These are phyloP conservation scores for Cerioporus squamosus DNA, from an alignment of 1,284 basidiomycete species.

Conservation along the genomic window DNA sequence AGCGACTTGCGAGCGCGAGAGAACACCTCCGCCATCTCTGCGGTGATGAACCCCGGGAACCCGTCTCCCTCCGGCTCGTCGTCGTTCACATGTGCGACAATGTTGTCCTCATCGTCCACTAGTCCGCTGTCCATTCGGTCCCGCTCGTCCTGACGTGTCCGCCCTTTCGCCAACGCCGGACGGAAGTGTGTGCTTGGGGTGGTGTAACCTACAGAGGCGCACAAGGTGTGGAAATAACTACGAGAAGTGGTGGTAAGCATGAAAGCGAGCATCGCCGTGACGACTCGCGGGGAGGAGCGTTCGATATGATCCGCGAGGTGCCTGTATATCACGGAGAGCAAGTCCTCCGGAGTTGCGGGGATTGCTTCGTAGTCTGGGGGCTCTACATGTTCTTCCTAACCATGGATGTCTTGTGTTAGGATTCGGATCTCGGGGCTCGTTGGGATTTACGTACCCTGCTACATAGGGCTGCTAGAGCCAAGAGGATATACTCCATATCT, in stretches of 20 bases:
- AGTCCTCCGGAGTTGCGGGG: conserved; percentile 40
- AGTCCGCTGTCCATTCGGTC: not conserved
- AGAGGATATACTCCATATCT: conserved; percentile 52
- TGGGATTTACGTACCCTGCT: conserved; percentile 49
- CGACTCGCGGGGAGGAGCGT: conserved; percentile 45
- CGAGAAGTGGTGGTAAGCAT: conserved; percentile 63
- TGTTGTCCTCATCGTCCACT: conserved; percentile 3
- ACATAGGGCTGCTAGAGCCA: conserved; percentile 57
- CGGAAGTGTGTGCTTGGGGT: conserved; percentile 18
- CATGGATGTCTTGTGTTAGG: not conserved
- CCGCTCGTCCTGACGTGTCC: not conserved
- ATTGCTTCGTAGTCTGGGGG: conserved; percentile 49
- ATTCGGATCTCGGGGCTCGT: not conserved
- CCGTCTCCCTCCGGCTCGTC: conserved; percentile 33
- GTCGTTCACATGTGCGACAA: conserved; percentile 12
- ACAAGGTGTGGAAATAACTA: conserved; percentile 61
- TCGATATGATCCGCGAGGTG: conserved; percentile 56
- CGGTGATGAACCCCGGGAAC: conserved; percentile 66
- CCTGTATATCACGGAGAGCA: conserved; percentile 60
- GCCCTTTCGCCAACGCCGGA: conserved; percentile 8
- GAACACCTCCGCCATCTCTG: conserved; percentile 51
- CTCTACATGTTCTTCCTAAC: conserved; percentile 42
- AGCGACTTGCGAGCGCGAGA: conserved; percentile 70
- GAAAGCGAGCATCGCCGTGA: conserved; percentile 62
- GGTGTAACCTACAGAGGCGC: conserved; percentile 61